Conservation (phyloP, 176 grass and related monocot genomes). For the Puya raimondii region DNA sequence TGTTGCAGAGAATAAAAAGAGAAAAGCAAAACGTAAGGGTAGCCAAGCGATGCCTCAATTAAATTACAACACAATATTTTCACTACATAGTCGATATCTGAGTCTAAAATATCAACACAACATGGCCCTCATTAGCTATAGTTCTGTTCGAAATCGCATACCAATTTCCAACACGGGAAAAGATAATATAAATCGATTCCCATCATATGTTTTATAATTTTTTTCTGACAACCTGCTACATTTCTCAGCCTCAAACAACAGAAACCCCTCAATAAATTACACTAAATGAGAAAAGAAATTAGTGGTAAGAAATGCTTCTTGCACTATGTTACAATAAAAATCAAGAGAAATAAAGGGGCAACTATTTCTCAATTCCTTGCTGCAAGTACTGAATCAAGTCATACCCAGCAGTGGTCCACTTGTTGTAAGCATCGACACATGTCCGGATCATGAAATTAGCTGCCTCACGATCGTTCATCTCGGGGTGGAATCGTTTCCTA, state of each 20-base stretch:
- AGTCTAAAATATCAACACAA: no score
- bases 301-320: not conserved
- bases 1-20: no score
- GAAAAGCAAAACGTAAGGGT: no score
- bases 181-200: not conserved
- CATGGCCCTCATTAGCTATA: no score
- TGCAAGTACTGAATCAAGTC: slow-evolving; percentile 99
- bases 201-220: not conserved
- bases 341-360: slow-evolving; percentile 24
- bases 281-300: not conserved
- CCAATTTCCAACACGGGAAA: not conserved
- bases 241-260: not conserved
- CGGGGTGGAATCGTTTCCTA: slow-evolving; percentile 88
- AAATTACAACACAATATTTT: no score
- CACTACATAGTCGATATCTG: no score
- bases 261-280: not conserved
- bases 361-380: slow-evolving; percentile 97
- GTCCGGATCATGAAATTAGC: slow-evolving; percentile 96
- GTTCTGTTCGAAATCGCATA: no score
- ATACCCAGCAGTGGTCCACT: slow-evolving; percentile 94
- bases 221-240: not conserved
- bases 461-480: slow-evolving; percentile 91
- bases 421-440: slow-evolving; percentile 92
- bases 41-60: no score
- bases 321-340: not conserved